phyloP scores from a whole-genome alignment of 2,329 filamentous ascomycete genomes.

The Acrodontium crateriforme region DNA sequence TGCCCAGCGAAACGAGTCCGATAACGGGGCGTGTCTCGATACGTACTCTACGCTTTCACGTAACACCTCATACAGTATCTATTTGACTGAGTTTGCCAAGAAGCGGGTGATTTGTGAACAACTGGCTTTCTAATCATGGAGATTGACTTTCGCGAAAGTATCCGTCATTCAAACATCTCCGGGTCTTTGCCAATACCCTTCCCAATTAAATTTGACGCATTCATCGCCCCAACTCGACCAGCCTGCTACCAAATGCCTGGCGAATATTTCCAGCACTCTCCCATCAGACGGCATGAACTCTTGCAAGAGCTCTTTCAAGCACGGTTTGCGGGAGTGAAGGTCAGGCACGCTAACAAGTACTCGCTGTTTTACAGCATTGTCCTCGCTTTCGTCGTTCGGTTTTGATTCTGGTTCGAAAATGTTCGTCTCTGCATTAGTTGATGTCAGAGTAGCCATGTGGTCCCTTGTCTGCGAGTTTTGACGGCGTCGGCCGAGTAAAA shows the following conservation, averaged over 20 bases:
- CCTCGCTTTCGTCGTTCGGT: too few species aligned
- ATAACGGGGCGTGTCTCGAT: too few species aligned
- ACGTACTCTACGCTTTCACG: too few species aligned
- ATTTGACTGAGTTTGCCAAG: too few species aligned
- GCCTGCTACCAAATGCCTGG: constrained; percentile 55
- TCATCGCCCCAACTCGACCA: constrained; percentile 75
- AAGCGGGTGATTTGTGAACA: too few species aligned
- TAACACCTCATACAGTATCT: too few species aligned
- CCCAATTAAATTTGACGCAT: constrained; percentile 53
- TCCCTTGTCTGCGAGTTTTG: too few species aligned
- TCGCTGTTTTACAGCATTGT: constrained; percentile 30
- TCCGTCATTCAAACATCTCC: too few species aligned
- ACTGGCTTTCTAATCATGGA: too few species aligned
- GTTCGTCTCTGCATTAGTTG: background rate
- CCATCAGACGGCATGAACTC: constrained; percentile 38
- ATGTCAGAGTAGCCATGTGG: background rate
- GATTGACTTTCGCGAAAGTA: too few species aligned
- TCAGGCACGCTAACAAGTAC: constrained; percentile 60
- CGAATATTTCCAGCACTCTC: constrained; percentile 60
- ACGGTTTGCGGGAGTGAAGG: constrained; percentile 66
- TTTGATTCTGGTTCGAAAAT: background rate
- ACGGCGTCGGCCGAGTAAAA: constrained; percentile 43
- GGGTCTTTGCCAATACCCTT: constrained; percentile 43
- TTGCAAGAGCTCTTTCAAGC: constrained; percentile 47
- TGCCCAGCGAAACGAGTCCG: too few species aligned